A percentile compares a stretch with the other conserved stretches of the same genome.
Conservation (phyloP, 2,329 filamentous ascomycete species). For the Phialophora expanda region DNA sequence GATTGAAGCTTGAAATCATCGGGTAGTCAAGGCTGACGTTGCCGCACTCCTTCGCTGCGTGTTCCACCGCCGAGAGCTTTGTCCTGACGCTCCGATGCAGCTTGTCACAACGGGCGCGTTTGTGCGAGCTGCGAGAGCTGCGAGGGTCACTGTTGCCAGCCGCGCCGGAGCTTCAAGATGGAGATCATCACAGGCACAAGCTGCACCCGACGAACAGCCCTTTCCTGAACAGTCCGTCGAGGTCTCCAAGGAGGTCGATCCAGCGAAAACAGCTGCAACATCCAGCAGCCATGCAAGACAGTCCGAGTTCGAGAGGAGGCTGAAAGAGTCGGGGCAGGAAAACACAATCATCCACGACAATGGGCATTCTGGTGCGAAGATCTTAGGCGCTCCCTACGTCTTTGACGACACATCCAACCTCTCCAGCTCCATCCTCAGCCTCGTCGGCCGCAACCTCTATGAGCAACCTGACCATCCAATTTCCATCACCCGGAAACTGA, state of each 20-base stretch:
- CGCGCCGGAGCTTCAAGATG: conserved; percentile 25
- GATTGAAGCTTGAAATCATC: conserved; percentile 6
- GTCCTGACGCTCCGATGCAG: conserved; percentile 27
- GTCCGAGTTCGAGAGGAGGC: conserved; percentile 12
- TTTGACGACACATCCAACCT: conserved; percentile 84
- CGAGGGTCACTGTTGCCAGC: conserved; percentile 4
- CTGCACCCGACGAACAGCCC: conserved; percentile 16
- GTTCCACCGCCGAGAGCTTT: neutral
- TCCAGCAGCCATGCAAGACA: conserved; percentile 18
- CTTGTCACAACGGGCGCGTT: conserved; percentile 37
- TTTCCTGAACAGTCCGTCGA: conserved; percentile 37
- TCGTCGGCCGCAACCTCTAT: conserved; percentile 80
- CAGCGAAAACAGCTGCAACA: conserved; percentile 30
- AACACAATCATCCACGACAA: conserved; percentile 31
- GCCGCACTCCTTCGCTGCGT: neutral
- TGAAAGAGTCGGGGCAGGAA: conserved; percentile 23
- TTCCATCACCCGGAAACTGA: conserved; percentile 85
- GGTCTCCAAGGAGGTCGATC: conserved; percentile 32
- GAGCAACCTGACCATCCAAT: conserved; percentile 89
- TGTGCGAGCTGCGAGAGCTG: conserved; percentile 32
- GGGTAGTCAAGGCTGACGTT: neutral
- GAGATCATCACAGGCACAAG: conserved; percentile 26
- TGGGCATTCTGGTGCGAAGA: conserved; percentile 30
- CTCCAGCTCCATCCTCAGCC: conserved; percentile 73
- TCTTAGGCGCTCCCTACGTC: conserved; percentile 34